Base-by-base conservation (phyloP, 2,329 filamentous ascomycete genomes). In the Acrocalymma vagum region DNA sequence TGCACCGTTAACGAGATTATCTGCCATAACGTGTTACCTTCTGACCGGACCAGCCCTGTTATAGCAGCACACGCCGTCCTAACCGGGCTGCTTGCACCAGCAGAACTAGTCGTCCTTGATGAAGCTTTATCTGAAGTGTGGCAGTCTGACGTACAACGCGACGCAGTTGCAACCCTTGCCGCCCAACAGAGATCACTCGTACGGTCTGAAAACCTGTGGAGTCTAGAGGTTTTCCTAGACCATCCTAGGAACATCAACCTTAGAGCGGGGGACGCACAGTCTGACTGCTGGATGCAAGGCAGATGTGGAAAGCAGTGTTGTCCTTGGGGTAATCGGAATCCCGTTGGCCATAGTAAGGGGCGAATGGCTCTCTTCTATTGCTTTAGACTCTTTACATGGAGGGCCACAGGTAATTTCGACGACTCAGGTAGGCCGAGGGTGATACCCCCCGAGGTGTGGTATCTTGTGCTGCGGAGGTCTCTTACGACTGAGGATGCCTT, bases 391-490 rank as follows among this genome's bases (percentile, higher is more conserved):
- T 34, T 34, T 23, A 13, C 31, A 11, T 34, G 31, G 9, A n/a
- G n/a, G n/a, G n/a, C n/a, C n/a, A n/a, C n/a, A n/a, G n/a, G n/a
- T n/a, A n/a, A n/a, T n/a, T n/a, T n/a, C n/a, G n/a, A n/a, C n/a
- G n/a, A n/a, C n/a, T n/a, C n/a, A n/a, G n/a, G n/a, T n/a, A n/a
- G n/a, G n/a, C n/a, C n/a, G n/a, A n/a, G n/a, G n/a, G n/a, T n/a
- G n/a, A n/a, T n/a, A 17, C 6, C 6, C n/a, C 31, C 15, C 16
- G 31, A 34, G 21, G 17, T 24, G n/a, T 34, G 31, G 31, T 34
- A 13, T 24, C 31, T 34, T 9, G 6, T 34, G 9, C 17, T 34
- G 18, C 17, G 24, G 18, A 24, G 13, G 15, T 34, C 31, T 11
- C 7, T n/a, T 9, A n/a, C 11, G 18, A 34, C 7, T n/a, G 31